Conservation (phyloP, 1,284 basidiomycete genomes). For the Leccinum proliferum region DNA sequence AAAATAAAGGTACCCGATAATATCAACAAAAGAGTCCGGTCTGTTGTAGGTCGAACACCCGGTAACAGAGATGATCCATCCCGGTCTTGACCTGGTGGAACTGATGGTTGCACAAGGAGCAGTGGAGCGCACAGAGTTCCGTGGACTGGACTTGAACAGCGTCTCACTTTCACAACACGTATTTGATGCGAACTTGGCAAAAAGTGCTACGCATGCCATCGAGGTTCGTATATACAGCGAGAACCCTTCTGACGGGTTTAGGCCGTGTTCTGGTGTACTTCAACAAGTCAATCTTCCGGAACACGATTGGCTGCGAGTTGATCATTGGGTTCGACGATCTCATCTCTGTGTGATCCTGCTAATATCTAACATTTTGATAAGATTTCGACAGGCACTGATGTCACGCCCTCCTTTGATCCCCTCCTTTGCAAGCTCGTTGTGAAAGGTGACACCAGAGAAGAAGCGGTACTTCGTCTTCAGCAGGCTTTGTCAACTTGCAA, state of each 20-base stretch:
- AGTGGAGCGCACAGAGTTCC: constrained; percentile 25
- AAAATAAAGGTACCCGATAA: background rate
- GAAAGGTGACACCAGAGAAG: constrained; percentile 34
- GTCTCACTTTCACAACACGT: constrained; percentile 19
- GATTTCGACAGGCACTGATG: constrained; percentile 46
- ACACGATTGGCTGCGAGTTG: constrained; percentile 46
- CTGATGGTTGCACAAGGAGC: constrained; percentile 60
- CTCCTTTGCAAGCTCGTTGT: constrained; percentile 53
- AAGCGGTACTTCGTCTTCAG: constrained; percentile 37
- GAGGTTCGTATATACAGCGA: constrained; percentile 67
- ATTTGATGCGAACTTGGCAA: constrained; percentile 17
- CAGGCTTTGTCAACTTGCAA: constrained; percentile 33
- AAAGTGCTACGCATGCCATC: constrained; percentile 39
- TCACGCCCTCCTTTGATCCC: constrained; percentile 57
- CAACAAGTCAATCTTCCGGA: constrained; percentile 46
- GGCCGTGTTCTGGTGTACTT: constrained; percentile 58
- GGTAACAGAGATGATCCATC: constrained; percentile 56
- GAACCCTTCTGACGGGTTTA: constrained; percentile 54
- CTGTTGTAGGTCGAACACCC: constrained; percentile 57
- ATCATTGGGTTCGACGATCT: constrained; percentile 41
- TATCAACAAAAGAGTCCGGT: background rate
- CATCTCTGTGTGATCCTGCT: background rate
- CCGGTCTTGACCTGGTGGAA: constrained; percentile 58
- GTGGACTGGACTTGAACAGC: constrained; percentile 14
- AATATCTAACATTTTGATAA: constrained; percentile 14